phyloP scores from a whole-genome alignment of 2,329 filamentous ascomycete genomes.

The Clonostachys rhizophaga region DNA sequence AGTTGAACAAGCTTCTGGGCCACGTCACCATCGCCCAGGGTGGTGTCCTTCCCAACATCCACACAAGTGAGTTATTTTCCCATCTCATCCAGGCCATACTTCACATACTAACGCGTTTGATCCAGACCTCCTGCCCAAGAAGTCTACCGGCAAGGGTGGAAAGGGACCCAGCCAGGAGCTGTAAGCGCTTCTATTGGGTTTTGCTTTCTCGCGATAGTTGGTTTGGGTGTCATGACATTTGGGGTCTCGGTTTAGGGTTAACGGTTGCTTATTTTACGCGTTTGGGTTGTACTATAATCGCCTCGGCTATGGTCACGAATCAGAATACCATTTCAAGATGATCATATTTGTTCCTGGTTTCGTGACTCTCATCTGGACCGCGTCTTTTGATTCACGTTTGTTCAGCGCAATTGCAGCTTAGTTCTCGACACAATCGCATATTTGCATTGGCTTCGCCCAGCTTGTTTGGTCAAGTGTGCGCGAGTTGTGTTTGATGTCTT shows the following conservation, averaged over 20 bases:
- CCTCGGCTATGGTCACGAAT: slow-evolving; percentile 64
- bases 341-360: too few relatives aligned
- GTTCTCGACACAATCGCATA: too few relatives aligned
- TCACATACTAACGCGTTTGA: slow-evolving; percentile 29
- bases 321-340: slow-evolving; percentile 35
- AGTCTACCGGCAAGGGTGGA: slow-evolving; percentile 92
- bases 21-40: slow-evolving; percentile 96
- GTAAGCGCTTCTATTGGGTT: slow-evolving; percentile 52
- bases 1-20: slow-evolving; percentile 97
- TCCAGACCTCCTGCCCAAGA: slow-evolving; percentile 95
- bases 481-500: too few relatives aligned
- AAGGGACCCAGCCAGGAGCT: slow-evolving; percentile 94
- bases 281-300: slow-evolving; percentile 71
- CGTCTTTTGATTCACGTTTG: too few relatives aligned
- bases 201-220: slow-evolving; percentile 53
- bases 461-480: too few relatives aligned
- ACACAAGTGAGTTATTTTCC: slow-evolving; percentile 72
- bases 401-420: too few relatives aligned
- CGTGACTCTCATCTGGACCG: too few relatives aligned
- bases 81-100: neutral
- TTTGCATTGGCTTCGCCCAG: too few relatives aligned
- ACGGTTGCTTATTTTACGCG: slow-evolving; percentile 51
- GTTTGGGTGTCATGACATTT: slow-evolving; percentile 78
- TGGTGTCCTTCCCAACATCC: slow-evolving; percentile 95
- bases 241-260: slow-evolving; percentile 76